Conservation (phyloP, 2,329 filamentous ascomycete species). For the Byssochlamys sp. region DNA sequence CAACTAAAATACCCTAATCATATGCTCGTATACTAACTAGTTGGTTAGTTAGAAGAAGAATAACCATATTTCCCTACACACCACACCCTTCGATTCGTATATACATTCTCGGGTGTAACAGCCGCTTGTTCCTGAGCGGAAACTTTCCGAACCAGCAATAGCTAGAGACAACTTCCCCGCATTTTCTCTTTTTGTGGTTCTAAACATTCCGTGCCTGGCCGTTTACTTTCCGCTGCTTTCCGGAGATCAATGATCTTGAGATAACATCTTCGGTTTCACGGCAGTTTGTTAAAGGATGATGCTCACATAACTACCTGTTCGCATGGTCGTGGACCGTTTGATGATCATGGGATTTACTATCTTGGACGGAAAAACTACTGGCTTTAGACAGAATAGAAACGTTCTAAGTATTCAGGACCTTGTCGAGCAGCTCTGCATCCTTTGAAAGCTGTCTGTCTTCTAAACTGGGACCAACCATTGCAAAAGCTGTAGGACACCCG, state of each 20-base stretch:
- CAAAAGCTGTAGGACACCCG: slow-evolving; percentile 9
- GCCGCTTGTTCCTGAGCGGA: not conserved
- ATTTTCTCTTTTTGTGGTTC: not conserved
- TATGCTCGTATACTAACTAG: too few relatives aligned
- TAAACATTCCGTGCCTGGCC: not conserved
- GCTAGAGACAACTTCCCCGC: not conserved
- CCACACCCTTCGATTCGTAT: not conserved
- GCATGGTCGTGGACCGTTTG: too few relatives aligned
- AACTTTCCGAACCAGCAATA: not conserved
- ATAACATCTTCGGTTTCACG: too few relatives aligned
- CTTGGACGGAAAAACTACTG: not conserved
- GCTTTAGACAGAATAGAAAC: not conserved
- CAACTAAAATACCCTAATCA: too few relatives aligned
- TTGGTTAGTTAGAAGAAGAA: not conserved
- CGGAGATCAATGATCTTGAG: too few relatives aligned
- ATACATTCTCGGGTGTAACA: not conserved
- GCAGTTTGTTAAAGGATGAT: too few relatives aligned
- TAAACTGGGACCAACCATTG: slow-evolving; percentile 3
- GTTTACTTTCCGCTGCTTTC: not conserved
- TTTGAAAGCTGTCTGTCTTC: not conserved
- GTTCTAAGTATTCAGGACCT: not conserved
- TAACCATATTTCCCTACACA: not conserved
- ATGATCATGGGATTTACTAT: not conserved
- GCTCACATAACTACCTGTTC: too few relatives aligned
- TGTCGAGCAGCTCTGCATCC: not conserved